phyloP scores from a whole-genome alignment of 2,329 filamentous ascomycete genomes.

The Aspergillus pseudotamarii region DNA sequence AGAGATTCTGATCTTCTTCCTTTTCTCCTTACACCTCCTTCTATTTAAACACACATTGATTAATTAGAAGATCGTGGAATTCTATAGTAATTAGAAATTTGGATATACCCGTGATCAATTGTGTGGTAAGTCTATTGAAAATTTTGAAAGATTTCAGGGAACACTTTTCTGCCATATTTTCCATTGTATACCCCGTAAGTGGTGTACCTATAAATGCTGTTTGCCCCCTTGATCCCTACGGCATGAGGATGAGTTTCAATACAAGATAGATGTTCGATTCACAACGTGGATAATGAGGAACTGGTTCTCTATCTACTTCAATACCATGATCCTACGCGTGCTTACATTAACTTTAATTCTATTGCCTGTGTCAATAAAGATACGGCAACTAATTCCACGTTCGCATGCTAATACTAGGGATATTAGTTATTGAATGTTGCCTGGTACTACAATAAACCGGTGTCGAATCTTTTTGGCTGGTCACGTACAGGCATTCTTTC shows the following conservation, averaged over 20 bases:
- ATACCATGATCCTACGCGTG: neutral
- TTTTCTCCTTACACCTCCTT: neutral
- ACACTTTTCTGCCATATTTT: neutral
- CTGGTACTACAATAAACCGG: neutral
- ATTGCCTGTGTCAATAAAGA: neutral
- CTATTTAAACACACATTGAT: neutral
- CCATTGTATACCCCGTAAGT: neutral
- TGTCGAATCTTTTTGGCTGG: neutral
- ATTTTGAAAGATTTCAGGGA: neutral
- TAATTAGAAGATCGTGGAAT: neutral
- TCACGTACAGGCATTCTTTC: neutral
- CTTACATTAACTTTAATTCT: neutral
- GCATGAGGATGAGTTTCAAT: neutral
- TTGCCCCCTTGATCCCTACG: neutral
- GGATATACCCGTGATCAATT: neutral
- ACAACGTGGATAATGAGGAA: neutral
- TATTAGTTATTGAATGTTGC: neutral
- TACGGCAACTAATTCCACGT: neutral
- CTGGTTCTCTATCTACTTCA: neutral
- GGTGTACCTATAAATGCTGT: neutral
- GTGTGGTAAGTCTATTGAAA: neutral
- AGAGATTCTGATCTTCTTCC: neutral
- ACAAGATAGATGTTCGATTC: neutral
- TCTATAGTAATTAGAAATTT: constrained; percentile 1
- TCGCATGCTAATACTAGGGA: neutral